Evolutionary conservation across 257 asterid genomes (phyloP).

Genomic region (Echites panduratus): DNA sequence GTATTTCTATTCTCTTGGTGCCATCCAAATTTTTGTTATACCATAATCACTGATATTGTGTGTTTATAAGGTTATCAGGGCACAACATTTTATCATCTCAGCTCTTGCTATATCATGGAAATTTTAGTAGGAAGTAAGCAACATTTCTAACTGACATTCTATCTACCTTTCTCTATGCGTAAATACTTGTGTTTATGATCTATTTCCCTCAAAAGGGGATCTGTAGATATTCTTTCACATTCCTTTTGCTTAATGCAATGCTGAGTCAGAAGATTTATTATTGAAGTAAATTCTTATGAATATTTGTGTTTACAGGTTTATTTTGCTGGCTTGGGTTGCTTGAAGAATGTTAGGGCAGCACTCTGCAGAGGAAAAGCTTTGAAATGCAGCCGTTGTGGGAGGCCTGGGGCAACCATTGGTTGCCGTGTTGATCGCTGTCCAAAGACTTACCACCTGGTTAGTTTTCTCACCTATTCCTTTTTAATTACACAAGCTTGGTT

Average conservation of each 20-base stretch:
- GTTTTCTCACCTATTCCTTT: conserved; percentile 23
- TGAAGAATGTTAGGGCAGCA: conserved; percentile 97
- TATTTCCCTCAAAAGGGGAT: conserved; percentile 1
- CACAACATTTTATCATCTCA: conserved; percentile 25
- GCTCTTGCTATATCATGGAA: conserved; percentile 37
- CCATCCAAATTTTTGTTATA: conserved; percentile 6
- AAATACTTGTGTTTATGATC: conserved; percentile 13
- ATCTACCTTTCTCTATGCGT: conserved; percentile 8
- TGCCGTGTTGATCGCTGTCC: conserved; percentile 99
- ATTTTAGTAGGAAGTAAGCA: conserved; percentile 31
- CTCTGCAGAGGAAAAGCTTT: conserved; percentile 90
- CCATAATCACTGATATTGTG: conserved; percentile 23
- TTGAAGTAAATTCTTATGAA: neutral
- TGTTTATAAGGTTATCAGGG: conserved; percentile 27
- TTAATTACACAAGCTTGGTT: conserved; percentile 5
- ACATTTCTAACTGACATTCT: conserved; percentile 26
- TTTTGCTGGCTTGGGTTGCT: conserved; percentile 97
- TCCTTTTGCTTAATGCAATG: conserved; percentile 5
- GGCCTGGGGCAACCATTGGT: conserved; percentile 99
- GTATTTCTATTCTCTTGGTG: neutral
- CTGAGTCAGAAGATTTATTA: conserved; percentile 2
- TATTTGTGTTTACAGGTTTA: conserved; percentile 61
- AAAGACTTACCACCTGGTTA: conserved; percentile 90
- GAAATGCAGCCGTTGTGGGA: conserved; percentile 93
- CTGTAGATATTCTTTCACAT: conserved; percentile 16